phyloP scores from a whole-genome alignment of 2,329 filamentous ascomycete species.

The Onygenales sp. region DNA sequence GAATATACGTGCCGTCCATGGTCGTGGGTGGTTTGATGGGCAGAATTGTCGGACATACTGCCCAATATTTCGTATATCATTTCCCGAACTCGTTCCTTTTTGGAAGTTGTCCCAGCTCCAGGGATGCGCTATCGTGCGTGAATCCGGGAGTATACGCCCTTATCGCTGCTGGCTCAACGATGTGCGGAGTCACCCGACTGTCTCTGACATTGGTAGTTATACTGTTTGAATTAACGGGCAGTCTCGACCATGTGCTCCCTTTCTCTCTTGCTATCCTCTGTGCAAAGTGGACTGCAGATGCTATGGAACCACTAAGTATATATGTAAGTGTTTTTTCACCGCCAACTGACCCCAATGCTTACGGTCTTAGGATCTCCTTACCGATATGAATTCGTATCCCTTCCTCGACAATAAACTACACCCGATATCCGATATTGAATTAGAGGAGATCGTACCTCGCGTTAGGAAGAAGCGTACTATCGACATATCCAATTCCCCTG shows the following conservation, averaged over 20 bases:
- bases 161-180: conserved; percentile 88
- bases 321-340: conserved; percentile 49
- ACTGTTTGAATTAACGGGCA: conserved; percentile 89
- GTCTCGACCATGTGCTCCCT: conserved; percentile 85
- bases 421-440: conserved; percentile 77
- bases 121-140: conserved; percentile 69
- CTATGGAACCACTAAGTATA: conserved; percentile 86
- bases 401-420: conserved; percentile 96
- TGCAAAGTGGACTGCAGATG: conserved; percentile 97
- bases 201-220: conserved; percentile 93
- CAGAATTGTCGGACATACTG: conserved; percentile 72
- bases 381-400: conserved; percentile 94
- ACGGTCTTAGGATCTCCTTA: conserved; percentile 64
- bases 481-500: conserved; percentile 73
- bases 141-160: conserved; percentile 95
- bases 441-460: conserved; percentile 76
- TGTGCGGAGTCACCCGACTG: conserved; percentile 92
- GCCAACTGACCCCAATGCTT: neutral
- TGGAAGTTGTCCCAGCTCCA: conserved; percentile 58
- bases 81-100: conserved; percentile 67
- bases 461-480: conserved; percentile 69
- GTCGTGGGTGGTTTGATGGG: conserved; percentile 91
- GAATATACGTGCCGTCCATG: conserved; percentile 98
- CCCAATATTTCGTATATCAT: conserved; percentile 70
- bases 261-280: conserved; percentile 88